phyloP scores from a whole-genome alignment of 2,329 filamentous ascomycete genomes.

The Lecanosticta acicola region DNA sequence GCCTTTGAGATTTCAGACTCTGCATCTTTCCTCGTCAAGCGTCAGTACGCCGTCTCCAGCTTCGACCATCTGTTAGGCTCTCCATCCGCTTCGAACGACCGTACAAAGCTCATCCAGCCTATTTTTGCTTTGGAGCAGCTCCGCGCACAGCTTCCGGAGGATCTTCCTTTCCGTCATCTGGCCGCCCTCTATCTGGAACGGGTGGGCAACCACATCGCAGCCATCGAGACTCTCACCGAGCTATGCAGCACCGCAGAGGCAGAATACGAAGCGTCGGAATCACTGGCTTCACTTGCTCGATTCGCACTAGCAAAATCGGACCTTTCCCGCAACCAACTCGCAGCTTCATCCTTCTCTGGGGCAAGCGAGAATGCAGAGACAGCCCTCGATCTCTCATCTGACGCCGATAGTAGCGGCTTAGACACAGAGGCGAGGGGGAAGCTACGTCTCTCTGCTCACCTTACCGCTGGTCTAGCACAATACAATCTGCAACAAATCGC shows the following conservation, averaged over 20 bases:
- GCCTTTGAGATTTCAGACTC: conserved; percentile 88
- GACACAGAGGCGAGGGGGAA: conserved; percentile 60
- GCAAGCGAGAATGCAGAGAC: conserved; percentile 77
- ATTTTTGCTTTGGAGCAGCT: conserved; percentile 85
- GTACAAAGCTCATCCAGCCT: conserved; percentile 68
- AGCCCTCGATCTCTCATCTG: conserved; percentile 70
- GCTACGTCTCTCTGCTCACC: conserved; percentile 73
- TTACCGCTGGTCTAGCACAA: conserved; percentile 77
- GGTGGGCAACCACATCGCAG: conserved; percentile 60
- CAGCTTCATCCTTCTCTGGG: conserved; percentile 56
- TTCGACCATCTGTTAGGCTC: conserved; percentile 73
- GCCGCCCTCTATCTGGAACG: conserved; percentile 77
- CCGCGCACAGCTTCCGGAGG: conserved; percentile 61
- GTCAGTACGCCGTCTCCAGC: conserved; percentile 71
- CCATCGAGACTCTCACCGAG: conserved; percentile 58
- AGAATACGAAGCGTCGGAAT: conserved; percentile 81
- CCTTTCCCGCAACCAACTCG: conserved; percentile 75
- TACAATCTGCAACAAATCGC: conserved; percentile 64
- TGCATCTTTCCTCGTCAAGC: conserved; percentile 64
- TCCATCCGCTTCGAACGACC: conserved; percentile 46
- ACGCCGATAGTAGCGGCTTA: conserved; percentile 60
- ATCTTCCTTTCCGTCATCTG: conserved; percentile 70
- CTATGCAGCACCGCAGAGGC: conserved; percentile 68
- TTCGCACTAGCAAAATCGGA: conserved; percentile 84
- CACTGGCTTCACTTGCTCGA: conserved; percentile 61